A percentile compares a stretch with the other conserved stretches of the same genome.
Evolutionary conservation across 192 early-diverging fungal genomes (phyloP).

Genomic region (Geranomyces michiganensis): DNA sequence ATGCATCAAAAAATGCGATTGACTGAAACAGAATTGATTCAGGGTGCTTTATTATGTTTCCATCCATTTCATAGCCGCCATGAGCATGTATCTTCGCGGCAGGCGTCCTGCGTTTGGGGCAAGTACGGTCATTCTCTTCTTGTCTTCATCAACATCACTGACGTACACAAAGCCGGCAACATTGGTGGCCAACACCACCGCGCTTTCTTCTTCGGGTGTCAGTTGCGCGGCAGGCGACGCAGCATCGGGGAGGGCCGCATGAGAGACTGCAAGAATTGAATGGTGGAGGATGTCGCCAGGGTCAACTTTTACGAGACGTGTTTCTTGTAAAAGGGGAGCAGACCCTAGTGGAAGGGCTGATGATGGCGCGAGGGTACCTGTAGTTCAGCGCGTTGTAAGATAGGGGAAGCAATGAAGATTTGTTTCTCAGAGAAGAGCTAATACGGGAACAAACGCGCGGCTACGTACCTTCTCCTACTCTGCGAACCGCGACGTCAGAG

Average conservation of each 20-base stretch:
- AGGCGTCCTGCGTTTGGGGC: conserved; percentile 87
- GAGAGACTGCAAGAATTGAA: conserved; percentile 83
- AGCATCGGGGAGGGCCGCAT: conserved; percentile 51
- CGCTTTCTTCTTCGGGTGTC: conserved; percentile 54
- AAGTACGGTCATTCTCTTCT: conserved; percentile 79
- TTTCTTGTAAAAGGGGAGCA: conserved; percentile 76
- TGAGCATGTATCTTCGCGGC: conserved; percentile 79
- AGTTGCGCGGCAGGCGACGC: conserved; percentile 11
- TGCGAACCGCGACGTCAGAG: conserved; percentile 74
- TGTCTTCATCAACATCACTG: conserved; percentile 79
- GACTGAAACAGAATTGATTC: background rate
- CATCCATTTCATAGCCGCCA: conserved; percentile 91
- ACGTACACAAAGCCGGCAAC: conserved; percentile 85
- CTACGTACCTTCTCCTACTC: conserved; percentile 69
- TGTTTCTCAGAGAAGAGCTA: too few relatives aligned
- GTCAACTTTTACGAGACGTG: conserved; percentile 78
- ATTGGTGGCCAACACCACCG: conserved; percentile 62
- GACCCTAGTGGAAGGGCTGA: conserved; percentile 90
- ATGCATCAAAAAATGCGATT: too few relatives aligned
- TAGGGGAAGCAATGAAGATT: background rate
- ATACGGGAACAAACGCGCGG: background rate
- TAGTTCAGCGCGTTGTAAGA: too few relatives aligned
- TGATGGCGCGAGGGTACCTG: conserved; percentile 78
- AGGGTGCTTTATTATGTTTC: conserved; percentile 55
- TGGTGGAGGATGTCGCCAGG: conserved; percentile 80